Evolutionary conservation across 345 rosid species (phyloP).

Genomic region (Anacardium occidentale): DNA sequence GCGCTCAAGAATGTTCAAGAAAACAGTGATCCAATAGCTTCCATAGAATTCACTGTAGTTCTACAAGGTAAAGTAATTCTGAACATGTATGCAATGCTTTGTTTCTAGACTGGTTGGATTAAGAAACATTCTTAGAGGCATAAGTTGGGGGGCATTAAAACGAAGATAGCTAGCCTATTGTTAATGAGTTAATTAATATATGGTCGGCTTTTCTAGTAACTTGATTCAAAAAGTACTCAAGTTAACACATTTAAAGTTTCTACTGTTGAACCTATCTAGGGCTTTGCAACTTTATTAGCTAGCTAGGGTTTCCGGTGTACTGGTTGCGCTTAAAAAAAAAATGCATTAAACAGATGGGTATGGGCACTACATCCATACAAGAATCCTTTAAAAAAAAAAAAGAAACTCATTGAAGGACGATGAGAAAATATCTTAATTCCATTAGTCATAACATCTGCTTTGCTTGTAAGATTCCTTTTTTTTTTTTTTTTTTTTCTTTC

Average conservation of each 20-base stretch:
- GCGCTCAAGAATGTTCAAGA: no score
- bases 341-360: constrained; percentile 3
- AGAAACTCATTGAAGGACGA: neutral
- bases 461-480: constrained; percentile 5
- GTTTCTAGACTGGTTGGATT: neutral
- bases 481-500: neutral
- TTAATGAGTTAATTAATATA: neutral
- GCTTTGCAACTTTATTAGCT: constrained; percentile 18
- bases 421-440: neutral
- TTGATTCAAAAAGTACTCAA: neutral
- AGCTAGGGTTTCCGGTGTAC: constrained; percentile 2
- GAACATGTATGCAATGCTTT: neutral
- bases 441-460: neutral
- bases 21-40: no score
- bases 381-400: neutral
- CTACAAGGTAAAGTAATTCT: neutral
- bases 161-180: neutral
- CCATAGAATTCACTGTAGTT: neutral
- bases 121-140: constrained; percentile 3
- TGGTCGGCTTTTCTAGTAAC: constrained; percentile 12
- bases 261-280: constrained; percentile 9
- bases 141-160: no score
- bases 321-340: neutral
- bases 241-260: neutral
- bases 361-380: neutral